Base-by-base conservation (phyloP, 495 filamentous ascomycete species). In the Aeminium ludgeri region DNA sequence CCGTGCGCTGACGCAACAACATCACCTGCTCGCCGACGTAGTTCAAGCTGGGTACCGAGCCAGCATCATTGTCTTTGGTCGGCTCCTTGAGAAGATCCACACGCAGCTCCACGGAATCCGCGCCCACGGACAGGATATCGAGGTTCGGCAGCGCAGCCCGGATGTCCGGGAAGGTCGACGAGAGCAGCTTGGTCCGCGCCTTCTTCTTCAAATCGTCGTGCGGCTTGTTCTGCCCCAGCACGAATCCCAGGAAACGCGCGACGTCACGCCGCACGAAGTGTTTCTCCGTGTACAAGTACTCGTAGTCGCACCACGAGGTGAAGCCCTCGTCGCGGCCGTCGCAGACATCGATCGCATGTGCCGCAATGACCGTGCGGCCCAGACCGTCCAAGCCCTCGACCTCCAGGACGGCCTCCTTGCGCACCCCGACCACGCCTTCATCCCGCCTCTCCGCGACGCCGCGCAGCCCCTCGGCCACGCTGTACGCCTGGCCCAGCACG, bases 21-120 rank as follows among this genome's bases (percentile, higher is more conserved):
- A 86, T 86, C 38, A 86, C 67, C 55, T 86, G 82, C 56, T 84
- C 78, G 17, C 80, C 82, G 12, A 89, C 81, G 59, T 86, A 86
- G 45, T 76, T 78, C 44, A 86, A 56, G 57, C 79, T 83, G 12
- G 82, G 82, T 31, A 86, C 69, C 13, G 67, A 51, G 33, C 67
- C 69, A 46, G 65, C 66, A 10, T 56, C 54, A 1, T 67, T 75
- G 46, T 77, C 67, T 17, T 54, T 58, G 4, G 69, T 54, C n/a
- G 78, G 76, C 50, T 89, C 82, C 50, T 80, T 73, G 36, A 89
- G 61, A 29, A 89, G 65, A 58, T 89, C 82, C 10, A 86, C 82
- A 35, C 82, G 72, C 39, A 86, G 68, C 55, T 89, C 82, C 15
- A 89, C 74, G 5, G 80, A 82, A 61, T 89, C 82, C 10, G 80